Evolutionary conservation across 176 grass and related monocot species (phyloP), one percentile per base, ranked within the genome.

Genomic region (Zizania latifolia): DNA sequence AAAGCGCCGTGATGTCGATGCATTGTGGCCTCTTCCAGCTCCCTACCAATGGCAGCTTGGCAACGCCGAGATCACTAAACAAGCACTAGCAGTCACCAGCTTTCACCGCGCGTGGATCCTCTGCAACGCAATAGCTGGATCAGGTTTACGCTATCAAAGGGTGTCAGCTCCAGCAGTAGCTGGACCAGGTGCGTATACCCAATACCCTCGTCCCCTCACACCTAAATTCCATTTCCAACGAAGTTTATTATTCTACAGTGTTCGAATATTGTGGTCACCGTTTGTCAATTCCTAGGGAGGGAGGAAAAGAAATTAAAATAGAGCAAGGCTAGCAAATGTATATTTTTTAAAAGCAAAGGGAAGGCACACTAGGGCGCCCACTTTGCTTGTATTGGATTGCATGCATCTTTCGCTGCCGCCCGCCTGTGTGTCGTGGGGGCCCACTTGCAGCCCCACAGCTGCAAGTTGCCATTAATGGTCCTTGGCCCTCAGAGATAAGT

Each of bases 381-480:
- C 80, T 86, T 86, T 77, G 58, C 65, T 86, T 70, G 58, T 11
- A 77, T 63, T 75, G 68, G 60, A 73, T 81, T 74, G 61, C 82
- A 70, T 82, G 72, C 51, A 83, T 78, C 80, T 76, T 75, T 26
- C 30, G 3, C 59, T 22, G 55, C 15, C 21, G 45, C 59, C 68
- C 75, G 54, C 75, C 74, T 44, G 50, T 7, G 51, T 70, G 46
- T 21, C n/a, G 1, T 23, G 22, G 30, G 41, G 83, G 62, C n/a
- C 56, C 26, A 69, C 77, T 23, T 64, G 60, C 62, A 82, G 63
- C 48, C 63, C 70, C 68, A 86, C 74, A 46, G 4, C 6, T 29
- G 65, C 76, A 81, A 83, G 24, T 87, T 83, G 79, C 73, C 9
- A n/a, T 29, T 14, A 21, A 44, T 11, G 44, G 62, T 51, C 26